Evolutionary conservation across 495 filamentous ascomycete species (phyloP).

Genomic region (Parachaetomium inaequale): DNA sequence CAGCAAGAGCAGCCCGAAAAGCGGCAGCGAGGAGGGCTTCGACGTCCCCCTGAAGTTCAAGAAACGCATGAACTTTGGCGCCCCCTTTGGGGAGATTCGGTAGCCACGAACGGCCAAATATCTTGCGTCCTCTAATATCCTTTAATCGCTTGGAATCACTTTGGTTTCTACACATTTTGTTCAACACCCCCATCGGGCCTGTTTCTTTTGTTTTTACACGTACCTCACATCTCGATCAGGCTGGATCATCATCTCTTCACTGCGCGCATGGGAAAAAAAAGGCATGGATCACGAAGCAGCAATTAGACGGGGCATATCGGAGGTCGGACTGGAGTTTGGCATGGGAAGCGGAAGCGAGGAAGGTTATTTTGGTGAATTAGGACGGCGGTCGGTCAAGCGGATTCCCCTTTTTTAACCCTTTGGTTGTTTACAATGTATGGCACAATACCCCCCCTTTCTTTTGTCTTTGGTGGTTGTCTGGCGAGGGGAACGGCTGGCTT

Average conservation of each 20-base stretch:
- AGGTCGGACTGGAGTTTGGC: background rate
- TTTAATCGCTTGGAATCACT: background rate
- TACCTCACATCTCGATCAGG: background rate
- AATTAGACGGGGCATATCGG: background rate
- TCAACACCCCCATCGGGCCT: background rate
- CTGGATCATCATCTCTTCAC: background rate
- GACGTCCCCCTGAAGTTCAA: conserved; percentile 58
- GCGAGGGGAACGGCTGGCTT: background rate
- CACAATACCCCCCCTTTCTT: conserved; percentile 12
- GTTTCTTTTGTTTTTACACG: conserved; percentile 5
- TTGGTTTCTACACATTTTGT: background rate
- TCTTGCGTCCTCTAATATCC: background rate
- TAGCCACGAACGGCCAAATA: background rate
- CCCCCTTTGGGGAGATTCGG: conserved; percentile 34
- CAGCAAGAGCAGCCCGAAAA: conserved; percentile 24
- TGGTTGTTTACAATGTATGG: background rate
- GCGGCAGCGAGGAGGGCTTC: conserved; percentile 39
- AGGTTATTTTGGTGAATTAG: background rate
- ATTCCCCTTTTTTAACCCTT: background rate
- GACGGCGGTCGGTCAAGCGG: background rate
- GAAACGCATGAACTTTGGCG: conserved; percentile 59
- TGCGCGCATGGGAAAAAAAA: background rate
- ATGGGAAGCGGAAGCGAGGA: background rate
- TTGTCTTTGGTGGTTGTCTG: background rate
- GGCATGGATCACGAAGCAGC: background rate